These are phyloP conservation scores for Ascochyta clinopodiicola DNA, from an alignment of 2,329 filamentous ascomycete genomes.

Conservation along the genomic window DNA sequence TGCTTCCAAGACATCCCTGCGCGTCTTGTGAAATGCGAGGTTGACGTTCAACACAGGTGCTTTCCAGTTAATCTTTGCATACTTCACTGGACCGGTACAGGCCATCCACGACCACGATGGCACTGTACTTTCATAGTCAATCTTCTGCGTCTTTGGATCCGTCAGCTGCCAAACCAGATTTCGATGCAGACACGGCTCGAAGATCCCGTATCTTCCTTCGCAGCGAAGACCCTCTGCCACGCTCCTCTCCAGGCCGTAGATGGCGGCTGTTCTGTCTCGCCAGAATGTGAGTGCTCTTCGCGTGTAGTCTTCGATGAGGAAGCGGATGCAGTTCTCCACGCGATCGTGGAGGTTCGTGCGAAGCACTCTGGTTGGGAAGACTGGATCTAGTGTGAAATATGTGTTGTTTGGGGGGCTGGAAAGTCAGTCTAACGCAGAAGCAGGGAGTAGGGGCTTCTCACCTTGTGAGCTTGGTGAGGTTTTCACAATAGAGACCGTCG, in stretches of 20 bases:
- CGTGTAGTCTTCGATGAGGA: neutral
- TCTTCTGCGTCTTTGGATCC: neutral
- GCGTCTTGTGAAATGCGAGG: neutral
- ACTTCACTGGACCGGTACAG: neutral
- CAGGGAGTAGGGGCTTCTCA: neutral
- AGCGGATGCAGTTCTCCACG: neutral
- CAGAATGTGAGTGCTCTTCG: neutral
- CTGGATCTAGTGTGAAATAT: neutral
- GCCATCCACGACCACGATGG: neutral
- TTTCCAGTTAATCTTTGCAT: neutral
- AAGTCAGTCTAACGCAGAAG: neutral
- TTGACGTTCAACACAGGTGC: neutral
- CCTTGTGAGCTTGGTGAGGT: conserved; percentile 6
- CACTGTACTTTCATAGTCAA: neutral
- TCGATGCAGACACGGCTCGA: neutral
- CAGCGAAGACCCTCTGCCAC: too few relatives aligned
- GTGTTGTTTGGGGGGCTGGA: neutral
- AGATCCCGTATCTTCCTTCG: neutral
- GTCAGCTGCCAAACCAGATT: neutral
- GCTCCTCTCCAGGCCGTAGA: too few relatives aligned
- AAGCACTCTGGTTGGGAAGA: neutral
- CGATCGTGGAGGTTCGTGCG: neutral
- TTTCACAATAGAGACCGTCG: conserved; percentile 24
- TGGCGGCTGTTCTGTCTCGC: neutral
- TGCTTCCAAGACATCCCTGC: neutral